These are phyloP conservation scores for Heterobasidion irregulare DNA, from an alignment of 1,284 basidiomycete species.

Conservation along the genomic window DNA sequence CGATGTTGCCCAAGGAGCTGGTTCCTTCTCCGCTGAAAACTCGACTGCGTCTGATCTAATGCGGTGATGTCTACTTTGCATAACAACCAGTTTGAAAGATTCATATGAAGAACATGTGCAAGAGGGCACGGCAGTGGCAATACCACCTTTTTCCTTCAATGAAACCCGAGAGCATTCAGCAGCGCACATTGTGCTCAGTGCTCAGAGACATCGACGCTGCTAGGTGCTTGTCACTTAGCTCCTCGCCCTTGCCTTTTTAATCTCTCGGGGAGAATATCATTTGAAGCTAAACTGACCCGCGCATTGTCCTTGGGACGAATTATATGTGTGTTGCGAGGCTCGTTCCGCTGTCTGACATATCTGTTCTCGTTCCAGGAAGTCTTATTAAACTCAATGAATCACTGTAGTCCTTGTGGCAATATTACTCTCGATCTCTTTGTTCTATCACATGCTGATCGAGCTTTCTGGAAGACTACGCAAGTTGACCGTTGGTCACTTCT, in stretches of 20 bases:
- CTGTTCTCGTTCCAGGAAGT: background rate
- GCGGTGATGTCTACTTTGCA: background rate
- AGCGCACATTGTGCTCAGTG: conserved; percentile 1
- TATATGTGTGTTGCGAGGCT: conserved; percentile 14
- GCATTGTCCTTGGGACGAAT: background rate
- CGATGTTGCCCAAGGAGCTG: conserved; percentile 36
- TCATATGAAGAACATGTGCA: background rate
- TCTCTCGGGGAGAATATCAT: conserved; percentile 14
- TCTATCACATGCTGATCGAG: too few relatives aligned
- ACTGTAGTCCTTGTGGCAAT: too few relatives aligned
- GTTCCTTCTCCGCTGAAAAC: conserved; percentile 16
- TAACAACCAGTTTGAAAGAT: background rate
- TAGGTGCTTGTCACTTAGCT: conserved; percentile 1
- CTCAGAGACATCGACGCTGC: conserved; percentile 10
- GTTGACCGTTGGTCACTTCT: too few relatives aligned
- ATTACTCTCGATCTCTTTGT: too few relatives aligned
- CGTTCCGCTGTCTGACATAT: conserved; percentile 22
- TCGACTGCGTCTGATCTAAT: conserved; percentile 6
- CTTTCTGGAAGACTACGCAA: too few relatives aligned
- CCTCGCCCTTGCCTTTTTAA: conserved; percentile 1
- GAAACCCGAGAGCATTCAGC: background rate
- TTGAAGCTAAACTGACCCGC: conserved; percentile 19
- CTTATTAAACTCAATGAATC: background rate
- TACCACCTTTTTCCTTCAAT: background rate
- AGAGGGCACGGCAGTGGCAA: too few relatives aligned